Base-by-base conservation (phyloP, 2,329 filamentous ascomycete genomes). In the Fusarium torulosum region DNA sequence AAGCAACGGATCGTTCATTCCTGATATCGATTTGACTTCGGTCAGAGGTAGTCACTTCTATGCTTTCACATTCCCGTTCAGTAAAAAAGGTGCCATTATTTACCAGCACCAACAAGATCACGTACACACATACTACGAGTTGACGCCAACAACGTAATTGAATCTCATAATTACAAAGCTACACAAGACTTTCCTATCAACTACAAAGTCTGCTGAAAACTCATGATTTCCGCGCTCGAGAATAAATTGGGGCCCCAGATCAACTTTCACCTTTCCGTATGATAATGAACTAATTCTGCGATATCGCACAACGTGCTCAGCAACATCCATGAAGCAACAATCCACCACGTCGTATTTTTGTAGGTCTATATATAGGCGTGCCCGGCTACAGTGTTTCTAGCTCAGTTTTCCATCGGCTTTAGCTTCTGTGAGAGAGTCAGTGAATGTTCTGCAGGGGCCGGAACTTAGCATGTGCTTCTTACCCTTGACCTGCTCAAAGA, bases 401-500 rank as follows among this genome's bases (percentile, higher is more conserved):
- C 76, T 79, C 63, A 93, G 81, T 79, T 92, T 93, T 71, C 91
- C 91, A 21, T 92, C 90, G 31, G 87, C 85, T 75, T 90, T 92
- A 70, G 91, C 91, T 76, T 93, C 91, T 89, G 72, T 59, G 25
- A 11, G 3, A 17, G 44, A 13, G 59, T 77, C 41, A 78, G 73
- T 47, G 44, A 19, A 35, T 46, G 19, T 23, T 52, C 21, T 41
- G 17, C n/a, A 19, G 19, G 13, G 19, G 20, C 20, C 4, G 20
- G 5, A 38, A 14, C 19, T 13, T n/a, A 15, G 8, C 37, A 17
- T 37, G 35, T 10, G 40, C 19, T 41, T 73, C 81, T 67, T 81
- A 89, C 88, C 91, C 80, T 89, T 93, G 75, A 98, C 95, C 83
- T 97, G 94, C 74, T 98, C 96, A 80, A 98, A 98, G 57, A 98